A percentile compares a stretch with the other conserved stretches of the same genome.
Conservation (phyloP, 306 rosid genomes). For the Dicorynia guianensis region DNA sequence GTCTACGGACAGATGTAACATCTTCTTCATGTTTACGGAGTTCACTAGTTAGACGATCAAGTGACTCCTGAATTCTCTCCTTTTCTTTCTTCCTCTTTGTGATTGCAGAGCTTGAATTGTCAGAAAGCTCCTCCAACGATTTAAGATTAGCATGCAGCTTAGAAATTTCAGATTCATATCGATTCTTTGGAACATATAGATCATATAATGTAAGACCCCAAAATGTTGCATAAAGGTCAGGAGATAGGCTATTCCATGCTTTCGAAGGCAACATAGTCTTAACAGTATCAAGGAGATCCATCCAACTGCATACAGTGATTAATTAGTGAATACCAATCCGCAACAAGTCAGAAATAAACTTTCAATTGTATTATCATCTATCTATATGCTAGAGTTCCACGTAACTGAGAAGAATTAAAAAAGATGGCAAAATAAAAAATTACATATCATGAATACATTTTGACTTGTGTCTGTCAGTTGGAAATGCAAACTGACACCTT, state of each 20-base stretch:
- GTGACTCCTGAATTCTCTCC: slow-evolving; percentile 97
- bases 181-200: slow-evolving; percentile 87
- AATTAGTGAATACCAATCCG: slow-evolving; percentile 23
- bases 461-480: slow-evolving; percentile 21
- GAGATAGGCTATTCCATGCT: slow-evolving; percentile 98
- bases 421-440: background rate
- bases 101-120: slow-evolving; percentile 96
- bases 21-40: slow-evolving; percentile 83
- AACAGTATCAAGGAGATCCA: slow-evolving; percentile 79
- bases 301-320: slow-evolving; percentile 70
- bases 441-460: slow-evolving; percentile 4
- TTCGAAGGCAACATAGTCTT: slow-evolving; percentile 90
- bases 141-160: slow-evolving; percentile 90
- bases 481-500: slow-evolving; percentile 24
- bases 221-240: slow-evolving; percentile 93
- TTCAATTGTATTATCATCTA: background rate
- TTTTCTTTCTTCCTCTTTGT: slow-evolving; percentile 96
- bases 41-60: slow-evolving; percentile 85
- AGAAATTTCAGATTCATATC: slow-evolving; percentile 88
- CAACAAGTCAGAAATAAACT: slow-evolving; percentile 1
- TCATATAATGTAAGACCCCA: slow-evolving; percentile 99
- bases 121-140: slow-evolving; percentile 93
- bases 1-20: slow-evolving; percentile 84
- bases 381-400: background rate
- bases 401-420: too few relatives aligned